phyloP scores from a whole-genome alignment of 2,329 filamentous ascomycete genomes.

The Sphaerostilbella broomeana region DNA sequence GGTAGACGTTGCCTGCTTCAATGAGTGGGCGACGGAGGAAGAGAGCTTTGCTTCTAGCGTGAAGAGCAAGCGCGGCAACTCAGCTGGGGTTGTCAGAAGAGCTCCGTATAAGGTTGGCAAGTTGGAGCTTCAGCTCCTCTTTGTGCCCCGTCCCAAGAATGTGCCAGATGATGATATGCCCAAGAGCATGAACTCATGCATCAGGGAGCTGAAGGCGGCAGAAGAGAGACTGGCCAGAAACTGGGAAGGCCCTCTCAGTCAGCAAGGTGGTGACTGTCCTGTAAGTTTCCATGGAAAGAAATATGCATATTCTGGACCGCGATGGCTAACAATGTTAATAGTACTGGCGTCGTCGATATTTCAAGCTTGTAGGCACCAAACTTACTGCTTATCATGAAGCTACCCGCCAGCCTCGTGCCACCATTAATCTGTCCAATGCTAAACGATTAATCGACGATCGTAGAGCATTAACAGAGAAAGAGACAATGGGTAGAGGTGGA shows the following conservation, averaged over 20 bases:
- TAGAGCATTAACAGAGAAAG: constrained; percentile 72
- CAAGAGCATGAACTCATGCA: constrained; percentile 97
- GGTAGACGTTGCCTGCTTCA: constrained; percentile 91
- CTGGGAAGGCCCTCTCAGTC: constrained; percentile 85
- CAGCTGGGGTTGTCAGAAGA: constrained; percentile 60
- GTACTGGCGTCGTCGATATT: constrained; percentile 98
- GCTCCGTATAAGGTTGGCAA: constrained; percentile 97
- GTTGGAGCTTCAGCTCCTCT: constrained; percentile 86
- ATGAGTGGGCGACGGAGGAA: constrained; percentile 95
- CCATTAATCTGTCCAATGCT: constrained; percentile 92
- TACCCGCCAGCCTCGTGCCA: constrained; percentile 89
- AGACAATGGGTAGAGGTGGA: constrained; percentile 68
- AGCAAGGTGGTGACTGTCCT: constrained; percentile 95
- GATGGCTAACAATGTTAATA: constrained; percentile 29
- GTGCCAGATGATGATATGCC: constrained; percentile 92
- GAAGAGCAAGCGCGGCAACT: constrained; percentile 81
- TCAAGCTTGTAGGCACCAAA: constrained; percentile 85
- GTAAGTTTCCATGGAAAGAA: too few species aligned
- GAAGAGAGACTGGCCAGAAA: constrained; percentile 71
- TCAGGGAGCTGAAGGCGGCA: constrained; percentile 86
- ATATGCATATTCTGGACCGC: background rate
- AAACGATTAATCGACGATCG: constrained; percentile 91
- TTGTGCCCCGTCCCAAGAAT: constrained; percentile 86
- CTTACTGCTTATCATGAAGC: constrained; percentile 94
- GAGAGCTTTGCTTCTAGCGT: constrained; percentile 72